Conservation (phyloP, 75 land plant genomes). For the Chamaecyparis obtusa region DNA sequence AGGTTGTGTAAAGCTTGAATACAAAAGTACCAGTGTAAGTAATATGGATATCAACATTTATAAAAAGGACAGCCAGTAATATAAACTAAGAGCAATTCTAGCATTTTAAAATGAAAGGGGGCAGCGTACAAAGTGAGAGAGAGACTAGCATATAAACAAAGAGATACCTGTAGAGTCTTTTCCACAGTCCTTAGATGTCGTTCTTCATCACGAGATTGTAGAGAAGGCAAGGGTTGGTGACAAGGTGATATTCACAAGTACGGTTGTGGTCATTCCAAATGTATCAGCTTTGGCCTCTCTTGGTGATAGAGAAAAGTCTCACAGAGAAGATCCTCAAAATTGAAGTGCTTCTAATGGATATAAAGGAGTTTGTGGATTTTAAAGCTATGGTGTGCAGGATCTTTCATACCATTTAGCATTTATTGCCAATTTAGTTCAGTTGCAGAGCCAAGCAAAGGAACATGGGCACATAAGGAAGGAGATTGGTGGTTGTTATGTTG, state of each 20-base stretch:
- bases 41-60: too few species aligned
- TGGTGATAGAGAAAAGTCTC: conserved; percentile 89
- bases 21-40: too few species aligned
- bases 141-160: too few species aligned
- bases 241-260: conserved; percentile 91
- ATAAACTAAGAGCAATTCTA: too few species aligned
- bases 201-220: conserved; percentile 96
- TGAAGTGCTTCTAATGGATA: conserved; percentile 42
- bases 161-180: conserved; percentile 98
- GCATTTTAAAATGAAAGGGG: too few species aligned
- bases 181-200: conserved; percentile 95
- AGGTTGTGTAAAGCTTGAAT: too few species aligned
- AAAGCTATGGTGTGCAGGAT: conserved; percentile 91
- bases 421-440: conserved; percentile 98
- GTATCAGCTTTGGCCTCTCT: conserved; percentile 91
- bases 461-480: too few species aligned
- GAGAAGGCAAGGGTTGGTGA: conserved; percentile 99
- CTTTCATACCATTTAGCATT: conserved; percentile 93
- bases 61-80: too few species aligned
- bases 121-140: too few species aligned
- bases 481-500: too few species aligned
- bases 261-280: conserved; percentile 94
- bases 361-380: conserved; percentile 90
- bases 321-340: conserved; percentile 59
- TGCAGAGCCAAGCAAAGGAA: too few species aligned